Conservation (phyloP, 805 yeast species). For the Brettanomyces anomalus region DNA sequence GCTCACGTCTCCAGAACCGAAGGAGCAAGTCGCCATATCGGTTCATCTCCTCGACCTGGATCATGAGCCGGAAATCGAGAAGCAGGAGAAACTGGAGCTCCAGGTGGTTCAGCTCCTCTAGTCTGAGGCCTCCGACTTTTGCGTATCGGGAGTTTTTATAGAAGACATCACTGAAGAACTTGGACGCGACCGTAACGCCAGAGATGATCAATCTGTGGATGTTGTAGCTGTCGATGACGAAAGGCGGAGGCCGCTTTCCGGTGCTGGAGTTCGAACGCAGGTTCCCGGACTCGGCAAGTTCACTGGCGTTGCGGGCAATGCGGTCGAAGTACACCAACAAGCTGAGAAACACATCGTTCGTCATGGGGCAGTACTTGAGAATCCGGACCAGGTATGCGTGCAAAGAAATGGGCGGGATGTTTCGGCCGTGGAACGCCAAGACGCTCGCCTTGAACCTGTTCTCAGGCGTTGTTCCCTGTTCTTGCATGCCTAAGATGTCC, state of each 20-base stretch:
- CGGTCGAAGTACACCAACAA: constrained; percentile 90
- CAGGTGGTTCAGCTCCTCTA: constrained; percentile 85
- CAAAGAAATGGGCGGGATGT: constrained; percentile 89
- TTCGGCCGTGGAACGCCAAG: constrained; percentile 89
- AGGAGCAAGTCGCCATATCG: constrained; percentile 79
- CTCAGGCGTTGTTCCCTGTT: constrained; percentile 4
- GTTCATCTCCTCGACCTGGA: constrained; percentile 84
- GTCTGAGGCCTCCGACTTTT: constrained; percentile 89
- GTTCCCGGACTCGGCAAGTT: constrained; percentile 22
- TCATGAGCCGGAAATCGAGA: constrained; percentile 79
- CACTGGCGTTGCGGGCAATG: constrained; percentile 77
- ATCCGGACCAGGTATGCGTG: constrained; percentile 87
- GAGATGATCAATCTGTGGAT: constrained; percentile 90
- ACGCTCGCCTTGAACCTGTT: constrained; percentile 50
- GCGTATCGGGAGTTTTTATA: constrained; percentile 93
- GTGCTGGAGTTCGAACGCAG: constrained; percentile 7
- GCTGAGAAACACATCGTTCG: constrained; percentile 90
- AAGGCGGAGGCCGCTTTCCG: constrained; percentile 17
- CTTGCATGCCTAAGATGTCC: constrained; percentile 4
- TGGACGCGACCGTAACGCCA: constrained; percentile 91
- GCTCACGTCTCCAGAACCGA: constrained; percentile 77
- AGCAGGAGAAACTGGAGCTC: constrained; percentile 83
- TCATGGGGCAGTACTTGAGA: constrained; percentile 95
- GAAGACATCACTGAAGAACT: constrained; percentile 89
- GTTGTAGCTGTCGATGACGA: constrained; percentile 93